Evolutionary conservation across 208 protist species (phyloP).

Genomic region (Trichomonas gallinae): DNA sequence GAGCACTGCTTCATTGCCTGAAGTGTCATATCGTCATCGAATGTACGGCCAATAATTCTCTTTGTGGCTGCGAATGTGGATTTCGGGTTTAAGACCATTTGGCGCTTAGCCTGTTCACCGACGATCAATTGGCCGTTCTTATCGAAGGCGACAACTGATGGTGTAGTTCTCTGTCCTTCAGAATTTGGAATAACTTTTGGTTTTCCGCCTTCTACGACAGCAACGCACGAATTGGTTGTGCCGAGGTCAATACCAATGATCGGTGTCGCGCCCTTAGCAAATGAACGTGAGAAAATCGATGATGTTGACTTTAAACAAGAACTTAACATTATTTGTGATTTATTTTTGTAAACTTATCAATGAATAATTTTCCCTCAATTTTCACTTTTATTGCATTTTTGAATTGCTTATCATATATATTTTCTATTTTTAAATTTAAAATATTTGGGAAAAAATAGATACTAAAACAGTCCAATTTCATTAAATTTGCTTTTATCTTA

Average conservation of each 20-base stretch:
- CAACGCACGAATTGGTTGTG: neutral
- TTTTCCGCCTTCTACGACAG: neutral
- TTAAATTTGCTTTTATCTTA: too few relatives aligned
- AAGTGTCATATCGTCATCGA: constrained; percentile 33
- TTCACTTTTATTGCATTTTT: too few relatives aligned
- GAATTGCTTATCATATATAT: too few relatives aligned
- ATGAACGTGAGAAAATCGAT: neutral
- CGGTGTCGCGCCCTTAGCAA: neutral
- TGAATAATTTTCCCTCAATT: too few relatives aligned
- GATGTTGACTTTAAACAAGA: too few relatives aligned
- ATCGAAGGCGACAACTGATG: neutral
- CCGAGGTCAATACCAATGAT: too few relatives aligned
- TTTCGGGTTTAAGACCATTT: neutral
- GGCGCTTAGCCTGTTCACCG: neutral
- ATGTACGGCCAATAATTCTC: neutral
- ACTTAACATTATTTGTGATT: too few relatives aligned
- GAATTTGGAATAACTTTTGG: neutral
- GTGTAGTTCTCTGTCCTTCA: neutral
- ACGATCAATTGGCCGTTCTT: neutral
- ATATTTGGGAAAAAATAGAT: too few relatives aligned
- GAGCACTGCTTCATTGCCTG: too few relatives aligned
- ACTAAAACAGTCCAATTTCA: too few relatives aligned
- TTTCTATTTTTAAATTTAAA: too few relatives aligned
- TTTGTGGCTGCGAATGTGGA: neutral
- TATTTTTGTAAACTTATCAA: too few relatives aligned